Evolutionary conservation across 768 basidiomycete species (phyloP), one percentile per base, ranked within the genome.

Genomic region (Thelephora aurantiotincta): DNA sequence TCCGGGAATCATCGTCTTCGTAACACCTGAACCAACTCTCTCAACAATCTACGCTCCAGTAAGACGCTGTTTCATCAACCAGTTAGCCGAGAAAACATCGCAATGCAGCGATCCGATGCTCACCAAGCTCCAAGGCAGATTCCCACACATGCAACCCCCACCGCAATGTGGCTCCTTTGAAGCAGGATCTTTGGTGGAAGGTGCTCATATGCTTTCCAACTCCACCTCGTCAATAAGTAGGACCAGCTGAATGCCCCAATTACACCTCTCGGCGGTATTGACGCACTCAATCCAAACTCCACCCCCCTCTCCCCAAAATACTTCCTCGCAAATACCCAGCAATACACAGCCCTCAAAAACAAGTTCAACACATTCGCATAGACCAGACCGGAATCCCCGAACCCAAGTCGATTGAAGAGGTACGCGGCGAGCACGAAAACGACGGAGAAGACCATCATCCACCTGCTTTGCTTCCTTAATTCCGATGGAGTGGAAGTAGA

Each of bases 381-480:
- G 2, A 90, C 81, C 33, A 87, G 68, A 6, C 79, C 78, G 0
- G 72, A 68, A 54, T 89, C 88, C 30, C 80, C 82, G 20, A 77
- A 56, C 20, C 67, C 61, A 22, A 71, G 46, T 44, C 38, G 64
- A 55, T 62, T 78, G 72, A 52, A 78, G 52, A 30, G 51, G 19
- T 75, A 57, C 48, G 81, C 67, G 35, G 74, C 67, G 19, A 61
- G 54, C 36, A 86, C 75, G 59, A 92, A 94, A 1, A 74, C 63
- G 1, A 67, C 59, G 0, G 89, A 89, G 60, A 85, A 90, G 0
- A 59, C 65, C n/a, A 80, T 69, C 81, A 98, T 86, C 78, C 81
- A 88, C 71, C 77, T 68, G 55, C 80, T 83, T 61, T 94, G 91
- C 6, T 58, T 60, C 42, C 68, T 75, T 9, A 99, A 63, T 60